Evolutionary conservation across 2,329 filamentous ascomycete genomes (phyloP).

Genomic region (Colletotrichum siamense): DNA sequence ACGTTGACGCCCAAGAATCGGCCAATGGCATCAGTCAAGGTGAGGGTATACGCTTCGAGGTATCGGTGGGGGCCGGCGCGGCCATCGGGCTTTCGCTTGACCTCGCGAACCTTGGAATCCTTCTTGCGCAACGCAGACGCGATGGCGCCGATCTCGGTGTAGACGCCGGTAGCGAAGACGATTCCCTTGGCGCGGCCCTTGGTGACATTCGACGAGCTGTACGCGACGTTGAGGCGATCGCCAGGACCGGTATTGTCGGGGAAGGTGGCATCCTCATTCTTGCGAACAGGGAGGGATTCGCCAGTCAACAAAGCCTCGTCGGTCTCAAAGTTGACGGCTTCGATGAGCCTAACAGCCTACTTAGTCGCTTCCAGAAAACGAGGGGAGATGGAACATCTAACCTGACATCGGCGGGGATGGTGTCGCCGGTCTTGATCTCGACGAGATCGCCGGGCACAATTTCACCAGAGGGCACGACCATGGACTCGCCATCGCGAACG

Average conservation of each 20-base stretch:
- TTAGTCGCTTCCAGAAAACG: slow-evolving; percentile 68
- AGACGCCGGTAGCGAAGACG: slow-evolving; percentile 64
- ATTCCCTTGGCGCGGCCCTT: slow-evolving; percentile 65
- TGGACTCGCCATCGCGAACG: slow-evolving; percentile 53
- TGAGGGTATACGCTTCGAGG: slow-evolving; percentile 41
- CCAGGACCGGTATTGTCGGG: slow-evolving; percentile 58
- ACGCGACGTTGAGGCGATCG: slow-evolving; percentile 67
- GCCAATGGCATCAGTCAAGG: slow-evolving; percentile 59
- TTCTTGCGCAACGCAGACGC: slow-evolving; percentile 63
- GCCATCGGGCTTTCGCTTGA: slow-evolving; percentile 51
- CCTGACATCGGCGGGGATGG: slow-evolving; percentile 45
- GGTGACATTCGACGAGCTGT: slow-evolving; percentile 67
- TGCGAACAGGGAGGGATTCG: slow-evolving; percentile 64
- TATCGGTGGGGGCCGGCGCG: slow-evolving; percentile 54
- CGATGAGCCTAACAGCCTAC: slow-evolving; percentile 58
- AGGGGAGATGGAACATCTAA: slow-evolving; percentile 54
- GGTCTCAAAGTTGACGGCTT: slow-evolving; percentile 60
- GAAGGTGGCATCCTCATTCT: slow-evolving; percentile 56
- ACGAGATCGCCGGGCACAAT: slow-evolving; percentile 64
- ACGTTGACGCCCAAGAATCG: slow-evolving; percentile 68
- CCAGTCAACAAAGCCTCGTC: slow-evolving; percentile 69
- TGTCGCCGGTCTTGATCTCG: slow-evolving; percentile 54
- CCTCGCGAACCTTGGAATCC: slow-evolving; percentile 48
- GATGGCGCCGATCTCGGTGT: slow-evolving; percentile 68
- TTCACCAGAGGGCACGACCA: slow-evolving; percentile 55